Base-by-base conservation (phyloP, 2,329 filamentous ascomycete genomes). In the Trichoderma lentiforme region DNA sequence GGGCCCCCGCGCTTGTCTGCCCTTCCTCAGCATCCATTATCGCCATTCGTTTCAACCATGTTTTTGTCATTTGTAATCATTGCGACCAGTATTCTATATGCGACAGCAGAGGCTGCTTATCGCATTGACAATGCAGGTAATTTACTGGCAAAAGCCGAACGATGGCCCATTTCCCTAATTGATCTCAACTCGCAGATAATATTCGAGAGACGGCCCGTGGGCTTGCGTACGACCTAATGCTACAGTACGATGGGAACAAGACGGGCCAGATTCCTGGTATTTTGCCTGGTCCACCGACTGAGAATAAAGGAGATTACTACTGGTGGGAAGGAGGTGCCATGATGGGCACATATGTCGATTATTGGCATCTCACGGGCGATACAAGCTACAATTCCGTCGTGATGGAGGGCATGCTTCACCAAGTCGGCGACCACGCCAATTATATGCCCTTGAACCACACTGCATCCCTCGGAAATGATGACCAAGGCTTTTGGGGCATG, bases 291-390 rank as follows among this genome's bases (percentile, higher is more conserved):
- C 88, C 88, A 69, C 87, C 87, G 74, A 78, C 79, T 1, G 77
- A 78, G 36, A 74, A 78, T 18, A 78, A 77, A 66, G 87, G 87
- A 74, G 84, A 87, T 73, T 91, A 91, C 79, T 93, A 92, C 84
- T 93, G 91, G 91, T 93, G 91, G 91, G 89, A 93, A 78, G 89
- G 89, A 6, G 88, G 89, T 67, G 88, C 89, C 15, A 84, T 93
- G 82, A 92, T 91, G 85, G 89, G 90, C 74, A 87, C 89, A 1
- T 82, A 92, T 75, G 84, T 93, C 57, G 90, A 93, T 80, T 93
- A 93, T 79, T 91, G 89, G 88, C 87, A 90, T 73, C 85, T 88
- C 71, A 92, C 90, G 0, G 89, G 89, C 71, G 90, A 93, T 79
- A 77, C 82, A 4, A 86, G 85, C 68, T 92, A 90, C 81, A 92